Base-by-base conservation (phyloP, 106 monocot species). In the Dendrobium officinale region DNA sequence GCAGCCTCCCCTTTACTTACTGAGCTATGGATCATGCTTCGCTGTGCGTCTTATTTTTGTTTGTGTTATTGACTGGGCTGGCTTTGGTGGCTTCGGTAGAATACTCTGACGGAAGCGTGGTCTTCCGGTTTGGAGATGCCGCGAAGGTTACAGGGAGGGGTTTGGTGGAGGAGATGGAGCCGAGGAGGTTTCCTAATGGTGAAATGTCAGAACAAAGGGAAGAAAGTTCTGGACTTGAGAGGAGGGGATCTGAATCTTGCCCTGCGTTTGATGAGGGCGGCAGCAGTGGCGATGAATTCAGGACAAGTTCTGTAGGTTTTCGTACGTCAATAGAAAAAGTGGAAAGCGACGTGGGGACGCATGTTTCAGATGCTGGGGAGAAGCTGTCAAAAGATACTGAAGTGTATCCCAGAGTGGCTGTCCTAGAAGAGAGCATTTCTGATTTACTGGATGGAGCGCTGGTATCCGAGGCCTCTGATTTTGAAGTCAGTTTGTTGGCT, bases 81-180 rank as follows among this genome's bases (percentile, higher is more conserved):
- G 15, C n/a, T 67, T 79, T 83, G 79, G 64, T 80, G 80, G 80
- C 78, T 55, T 85, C 56, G 80, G 82, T 86, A 92, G 92, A 84
- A 82, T 86, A 81, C 82, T 64, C 84, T 41, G 92, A 92, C 75
- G 92, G 92, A 16, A 92, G 92, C 79, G 59, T 92, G 72, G 44
- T 92, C 78, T 92, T 86, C 80, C 88, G 75, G 54, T 92, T 92
- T 61, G 77, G 43, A 17, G 88, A 80, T 67, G 80, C 58, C 20
- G 76, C 77, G 19, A 83, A 86, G 78, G 67, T 17, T 13, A 22
- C n/a, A 31, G 47, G 47, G 24, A 19, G 11, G 29, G 42, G 7
- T 67, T 18, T 11, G 55, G 75, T n/a, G 22, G 40, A 37, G 37
- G 64, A 20, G 81, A 51, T 76, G 75, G 54, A 81, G 27, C 4